Evolutionary conservation across 1,284 basidiomycete genomes (phyloP).

Genomic region (Sporisorium graminicola): DNA sequence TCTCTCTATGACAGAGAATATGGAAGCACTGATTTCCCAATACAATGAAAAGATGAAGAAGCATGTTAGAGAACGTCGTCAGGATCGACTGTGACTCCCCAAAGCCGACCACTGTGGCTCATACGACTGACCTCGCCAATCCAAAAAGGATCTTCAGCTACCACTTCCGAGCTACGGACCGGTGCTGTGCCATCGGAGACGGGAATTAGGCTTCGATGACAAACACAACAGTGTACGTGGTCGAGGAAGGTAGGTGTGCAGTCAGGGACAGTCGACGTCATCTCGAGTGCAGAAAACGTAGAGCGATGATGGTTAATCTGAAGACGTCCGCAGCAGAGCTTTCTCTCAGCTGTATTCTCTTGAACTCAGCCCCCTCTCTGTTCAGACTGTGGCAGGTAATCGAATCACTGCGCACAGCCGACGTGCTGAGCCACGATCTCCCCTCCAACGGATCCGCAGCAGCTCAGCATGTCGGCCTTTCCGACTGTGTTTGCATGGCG

Average conservation of each 20-base stretch:
- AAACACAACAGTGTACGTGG: slow-evolving; percentile 39
- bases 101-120: neutral
- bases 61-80: slow-evolving; percentile 2
- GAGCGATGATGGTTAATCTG: neutral
- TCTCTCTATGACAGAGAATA: slow-evolving; percentile 39
- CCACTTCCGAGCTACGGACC: neutral
- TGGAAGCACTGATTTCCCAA: slow-evolving; percentile 28
- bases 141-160: slow-evolving; percentile 23
- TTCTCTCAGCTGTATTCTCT: neutral
- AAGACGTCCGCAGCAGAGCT: neutral
- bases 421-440: neutral
- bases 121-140: slow-evolving; percentile 34
- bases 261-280: slow-evolving; percentile 17
- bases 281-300: neutral
- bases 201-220: slow-evolving; percentile 11
- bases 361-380: neutral
- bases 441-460: neutral
- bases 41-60: neutral
- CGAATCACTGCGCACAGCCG: no score
- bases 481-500: neutral
- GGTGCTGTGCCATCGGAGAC: neutral
- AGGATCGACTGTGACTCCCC: neutral
- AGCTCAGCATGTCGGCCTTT: neutral
- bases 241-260: slow-evolving; percentile 15
- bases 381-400: neutral